Base-by-base conservation (phyloP, 352 stramenopile genomes). In the Globisporangium rhizosaccharum region DNA sequence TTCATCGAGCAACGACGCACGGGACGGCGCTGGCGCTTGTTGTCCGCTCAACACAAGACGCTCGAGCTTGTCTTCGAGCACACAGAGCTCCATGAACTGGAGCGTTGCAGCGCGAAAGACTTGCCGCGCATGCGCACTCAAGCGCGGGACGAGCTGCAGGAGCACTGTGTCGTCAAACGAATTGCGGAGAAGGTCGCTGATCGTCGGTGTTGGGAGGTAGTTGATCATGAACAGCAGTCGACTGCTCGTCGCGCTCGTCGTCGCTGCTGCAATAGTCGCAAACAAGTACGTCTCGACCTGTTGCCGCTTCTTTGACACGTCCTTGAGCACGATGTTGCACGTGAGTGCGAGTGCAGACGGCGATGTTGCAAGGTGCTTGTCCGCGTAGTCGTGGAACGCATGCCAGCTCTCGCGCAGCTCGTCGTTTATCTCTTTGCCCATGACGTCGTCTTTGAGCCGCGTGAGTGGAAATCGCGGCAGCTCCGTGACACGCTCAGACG, bases 51-150 rank as follows among this genome's bases (percentile, higher is more conserved):
- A 58, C 6, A 76, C 48, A 0, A 92, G 33, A 18, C 79, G 65
- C 42, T 72, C 58, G 3, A 90, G 46, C 37, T 87, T 92, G 53
- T 96, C 81, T 72, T 94, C 81, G 5, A 88, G 56, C 0, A 94
- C 82, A 47, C 84, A 94, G 0, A 93, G 51, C 50, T 85, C 73
- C 67, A 93, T 73, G 3, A 73, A 76, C 28, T 30, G 50, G 2
- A 82, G 20, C 20, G 61, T 47, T 0, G 49, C 56, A 14, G 54
- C 39, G 14, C 71, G 70, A 37, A 81, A 83, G 0, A 23, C 5
- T 0, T 39, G 4, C 20, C 70, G 56, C 6, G 56, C 39, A 0
- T 55, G n/a, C 14, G 53, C 5, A 39, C 53, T 72, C 3, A 86
- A 48, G 9, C 60, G 67, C 6, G 71, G 71, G 0, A 28, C 55